Evolutionary conservation across 768 basidiomycete species (phyloP).

Genomic region (Pleurotus platypus): DNA sequence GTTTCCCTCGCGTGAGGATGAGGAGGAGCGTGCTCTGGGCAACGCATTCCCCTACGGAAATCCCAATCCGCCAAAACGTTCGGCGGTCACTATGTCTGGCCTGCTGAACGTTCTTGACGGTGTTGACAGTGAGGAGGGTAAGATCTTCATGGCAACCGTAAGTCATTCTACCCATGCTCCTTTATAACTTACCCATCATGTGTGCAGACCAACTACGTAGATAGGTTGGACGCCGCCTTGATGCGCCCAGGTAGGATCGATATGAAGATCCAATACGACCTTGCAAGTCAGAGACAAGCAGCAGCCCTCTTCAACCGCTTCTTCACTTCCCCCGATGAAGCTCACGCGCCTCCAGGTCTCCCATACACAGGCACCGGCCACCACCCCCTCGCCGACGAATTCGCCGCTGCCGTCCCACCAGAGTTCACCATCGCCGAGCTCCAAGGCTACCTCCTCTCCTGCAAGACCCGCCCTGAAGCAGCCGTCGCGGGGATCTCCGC

Average conservation of each 20-base stretch:
- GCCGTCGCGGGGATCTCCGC: conserved; percentile 16
- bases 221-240: conserved; percentile 54
- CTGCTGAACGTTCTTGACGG: conserved; percentile 59
- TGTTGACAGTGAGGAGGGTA: conserved; percentile 59
- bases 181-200: background rate
- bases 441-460: conserved; percentile 37
- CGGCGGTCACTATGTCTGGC: conserved; percentile 48
- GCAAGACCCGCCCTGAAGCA: conserved; percentile 17
- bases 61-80: conserved; percentile 10
- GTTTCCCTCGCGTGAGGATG: conserved; percentile 45
- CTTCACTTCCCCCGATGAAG: conserved; percentile 22
- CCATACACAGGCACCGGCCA: background rate
- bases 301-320: conserved; percentile 46
- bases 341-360: background rate
- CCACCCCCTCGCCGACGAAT: conserved; percentile 19
- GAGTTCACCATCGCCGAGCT: conserved; percentile 41
- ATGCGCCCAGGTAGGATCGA: conserved; percentile 58
- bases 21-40: conserved; percentile 19
- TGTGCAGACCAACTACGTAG: conserved; percentile 48
- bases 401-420: conserved; percentile 28
- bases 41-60: background rate
- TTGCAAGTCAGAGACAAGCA: conserved; percentile 44
- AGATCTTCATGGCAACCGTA: conserved; percentile 58
- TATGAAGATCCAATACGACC: conserved; percentile 45
- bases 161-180: conserved; percentile 8